Evolutionary conservation across 2,329 filamentous ascomycete genomes (phyloP).

Genomic region (Diplodia scrobiculata): DNA sequence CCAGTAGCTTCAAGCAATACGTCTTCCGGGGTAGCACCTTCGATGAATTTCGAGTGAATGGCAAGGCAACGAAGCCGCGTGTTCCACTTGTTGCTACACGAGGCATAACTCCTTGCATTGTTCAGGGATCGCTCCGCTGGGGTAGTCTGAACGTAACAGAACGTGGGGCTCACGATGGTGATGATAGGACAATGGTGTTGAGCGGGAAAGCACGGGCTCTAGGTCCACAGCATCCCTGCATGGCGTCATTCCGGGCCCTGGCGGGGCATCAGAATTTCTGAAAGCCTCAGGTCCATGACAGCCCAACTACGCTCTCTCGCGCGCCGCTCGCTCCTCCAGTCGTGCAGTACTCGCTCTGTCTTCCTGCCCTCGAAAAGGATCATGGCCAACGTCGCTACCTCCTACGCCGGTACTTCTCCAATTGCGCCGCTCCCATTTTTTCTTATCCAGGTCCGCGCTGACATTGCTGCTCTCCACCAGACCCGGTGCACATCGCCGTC

Average conservation of each 20-base stretch:
- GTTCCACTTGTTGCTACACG: neutral
- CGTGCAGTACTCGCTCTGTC: neutral
- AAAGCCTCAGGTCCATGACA: neutral
- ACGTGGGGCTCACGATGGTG: neutral
- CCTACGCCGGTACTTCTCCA: slow-evolving; percentile 24
- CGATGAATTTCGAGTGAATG: too few relatives aligned
- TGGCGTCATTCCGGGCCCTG: slow-evolving; percentile 24
- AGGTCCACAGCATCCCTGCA: slow-evolving; percentile 11
- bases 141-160: neutral
- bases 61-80: too few relatives aligned
- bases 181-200: slow-evolving; percentile 10
- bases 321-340: neutral
- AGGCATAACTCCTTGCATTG: neutral
- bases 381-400: slow-evolving; percentile 30
- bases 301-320: neutral
- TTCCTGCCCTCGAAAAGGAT: slow-evolving; percentile 28
- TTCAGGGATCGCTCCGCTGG: neutral
- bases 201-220: neutral
- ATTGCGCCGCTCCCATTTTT: neutral
- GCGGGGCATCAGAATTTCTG: slow-evolving; percentile 26
- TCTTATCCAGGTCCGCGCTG: neutral
- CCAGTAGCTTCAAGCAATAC: too few relatives aligned
- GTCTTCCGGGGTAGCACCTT: too few relatives aligned
- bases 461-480: slow-evolving; percentile 36
- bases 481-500: slow-evolving; percentile 54